These are phyloP conservation scores for Candida boidinii DNA, from an alignment of 805 yeast genomes.

Conservation along the genomic window DNA sequence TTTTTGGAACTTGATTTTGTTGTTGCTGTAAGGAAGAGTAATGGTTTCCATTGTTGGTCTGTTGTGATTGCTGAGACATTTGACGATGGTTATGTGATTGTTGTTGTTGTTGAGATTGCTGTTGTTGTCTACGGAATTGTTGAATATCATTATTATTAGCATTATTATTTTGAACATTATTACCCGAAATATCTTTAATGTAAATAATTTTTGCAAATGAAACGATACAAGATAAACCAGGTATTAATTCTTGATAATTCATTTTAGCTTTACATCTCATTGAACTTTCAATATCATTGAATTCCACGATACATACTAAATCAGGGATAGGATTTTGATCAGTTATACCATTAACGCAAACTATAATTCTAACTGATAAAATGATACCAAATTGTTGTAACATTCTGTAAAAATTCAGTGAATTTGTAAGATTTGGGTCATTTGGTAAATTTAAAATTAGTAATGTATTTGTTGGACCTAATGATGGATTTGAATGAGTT, in stretches of 20 bases:
- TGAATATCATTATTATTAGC: constrained; percentile 5
- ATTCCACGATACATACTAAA: constrained; percentile 58
- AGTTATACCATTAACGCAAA: constrained; percentile 17
- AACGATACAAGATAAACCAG: constrained; percentile 68
- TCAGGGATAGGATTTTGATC: constrained; percentile 22
- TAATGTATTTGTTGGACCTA: constrained; percentile 72
- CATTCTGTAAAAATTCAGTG: constrained; percentile 46
- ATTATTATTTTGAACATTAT: constrained; percentile 20
- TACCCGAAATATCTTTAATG: constrained; percentile 19
- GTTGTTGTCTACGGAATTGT: constrained; percentile 11
- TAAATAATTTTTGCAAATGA: constrained; percentile 70
- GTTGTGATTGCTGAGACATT: constrained; percentile 1
- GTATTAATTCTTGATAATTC: constrained; percentile 75
- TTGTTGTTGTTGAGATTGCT: constrained; percentile 22
- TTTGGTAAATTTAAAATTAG: constrained; percentile 74
- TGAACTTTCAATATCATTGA: constrained; percentile 64
- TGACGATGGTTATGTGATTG: constrained; percentile 1
- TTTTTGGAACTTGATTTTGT: background rate
- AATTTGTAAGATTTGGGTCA: constrained; percentile 27
- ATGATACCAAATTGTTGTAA: constrained; percentile 56
- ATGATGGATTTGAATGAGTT: constrained; percentile 56
- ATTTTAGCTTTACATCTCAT: constrained; percentile 69
- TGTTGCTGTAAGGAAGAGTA: background rate
- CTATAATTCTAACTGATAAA: constrained; percentile 51
- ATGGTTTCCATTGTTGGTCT: background rate